These are phyloP conservation scores for Clarireedia monteithiana DNA, from an alignment of 2,329 filamentous ascomycete genomes.

Conservation along the genomic window DNA sequence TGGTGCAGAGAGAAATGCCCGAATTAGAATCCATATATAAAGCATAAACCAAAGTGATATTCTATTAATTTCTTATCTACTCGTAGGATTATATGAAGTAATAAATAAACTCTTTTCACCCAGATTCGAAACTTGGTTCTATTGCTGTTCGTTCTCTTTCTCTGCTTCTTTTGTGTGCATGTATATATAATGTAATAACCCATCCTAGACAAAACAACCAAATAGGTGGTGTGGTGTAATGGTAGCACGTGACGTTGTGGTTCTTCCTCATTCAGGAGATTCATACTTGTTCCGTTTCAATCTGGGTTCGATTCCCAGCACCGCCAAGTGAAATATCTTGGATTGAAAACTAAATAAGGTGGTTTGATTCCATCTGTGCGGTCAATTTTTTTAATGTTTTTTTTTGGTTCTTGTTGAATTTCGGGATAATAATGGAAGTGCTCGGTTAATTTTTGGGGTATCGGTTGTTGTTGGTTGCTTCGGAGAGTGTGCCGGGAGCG, in stretches of 20 bases:
- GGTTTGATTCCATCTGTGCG: constrained; percentile 10
- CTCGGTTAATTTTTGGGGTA: neutral
- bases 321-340: constrained; percentile 21
- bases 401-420: neutral
- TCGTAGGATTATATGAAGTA: too few relatives aligned
- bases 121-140: too few relatives aligned
- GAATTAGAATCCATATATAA: too few relatives aligned
- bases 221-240: constrained; percentile 20
- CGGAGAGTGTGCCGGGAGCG: neutral
- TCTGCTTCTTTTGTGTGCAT: rapidly evolving
- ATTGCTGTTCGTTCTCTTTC: neutral
- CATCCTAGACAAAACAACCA: neutral
- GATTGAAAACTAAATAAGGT: constrained; percentile 22
- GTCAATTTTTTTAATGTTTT: neutral
- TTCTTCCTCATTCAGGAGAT: constrained; percentile 11
- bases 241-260: constrained; percentile 30
- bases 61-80: too few relatives aligned
- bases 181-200: neutral
- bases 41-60: too few relatives aligned
- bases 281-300: constrained; percentile 26
- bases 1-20: too few relatives aligned
- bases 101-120: too few relatives aligned
- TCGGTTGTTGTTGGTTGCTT: neutral
- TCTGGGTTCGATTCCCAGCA: constrained; percentile 31
- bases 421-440: neutral